Evolutionary conservation across 2,329 filamentous ascomycete species (phyloP), one percentile per base, ranked within the genome.

Genomic region (Chaetomium sp.): DNA sequence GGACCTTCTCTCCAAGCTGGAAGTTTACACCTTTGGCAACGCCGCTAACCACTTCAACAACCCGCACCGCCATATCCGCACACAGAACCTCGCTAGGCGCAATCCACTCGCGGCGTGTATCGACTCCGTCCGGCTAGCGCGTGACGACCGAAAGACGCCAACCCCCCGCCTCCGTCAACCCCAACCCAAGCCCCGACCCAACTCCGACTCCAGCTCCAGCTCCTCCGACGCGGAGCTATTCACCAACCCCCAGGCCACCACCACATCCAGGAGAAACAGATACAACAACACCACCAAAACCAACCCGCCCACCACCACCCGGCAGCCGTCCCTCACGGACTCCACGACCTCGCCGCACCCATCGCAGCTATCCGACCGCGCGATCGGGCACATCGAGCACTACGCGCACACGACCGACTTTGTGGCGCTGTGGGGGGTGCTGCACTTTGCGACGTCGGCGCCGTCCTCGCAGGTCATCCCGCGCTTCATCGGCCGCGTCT

Each of bases 11-110:
- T 76, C 80, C 2, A 90, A 92, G 70, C 81, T 93, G 0, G 90
- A 94, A 75, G 84, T 94, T 2, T 89, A 88, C 75, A 93, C 90
- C 0, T 94, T 94, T 74, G 91, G 90, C 31, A 90, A 86, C 64
- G 90, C 90, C 0, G 89, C 91, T 0, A 92, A 92, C 71, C 90
- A 93, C 74, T 93, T 92, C 79, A 93, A 93, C 75, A 92, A 92
- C 68, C 91, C 90, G 0, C 83, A 86, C 69, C 80, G 83, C 3
- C 82, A 84, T 64, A 70, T 78, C 12, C 71, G 76, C 1, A 82
- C 81, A 0, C 82, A 86, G 67, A 69, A 71, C 6, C 70, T 72
- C 4, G 75, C 78, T n/a, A 64, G 74, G n/a, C 70, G 71, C 3
- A 74, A 78, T 21, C 81, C 78, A 0, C 64, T 73, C n/a, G 66